These are phyloP conservation scores for Periglandula ipomoeae DNA, from an alignment of 2,329 filamentous ascomycete genomes.

Conservation along the genomic window DNA sequence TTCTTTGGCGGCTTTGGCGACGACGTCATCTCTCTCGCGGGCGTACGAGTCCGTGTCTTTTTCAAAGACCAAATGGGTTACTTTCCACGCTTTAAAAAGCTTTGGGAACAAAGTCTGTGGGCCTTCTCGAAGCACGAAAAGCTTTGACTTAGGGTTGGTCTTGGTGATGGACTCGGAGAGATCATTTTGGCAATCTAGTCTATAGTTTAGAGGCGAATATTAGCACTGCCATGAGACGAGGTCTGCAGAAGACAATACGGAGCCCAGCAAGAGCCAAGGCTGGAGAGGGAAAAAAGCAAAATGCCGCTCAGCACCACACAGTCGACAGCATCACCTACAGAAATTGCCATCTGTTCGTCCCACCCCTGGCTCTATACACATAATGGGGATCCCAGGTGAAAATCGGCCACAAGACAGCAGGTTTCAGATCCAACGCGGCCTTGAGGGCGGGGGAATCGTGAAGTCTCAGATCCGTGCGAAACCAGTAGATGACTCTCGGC, in stretches of 20 bases:
- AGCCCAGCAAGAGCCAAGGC: background rate
- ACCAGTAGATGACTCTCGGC: constrained; percentile 61
- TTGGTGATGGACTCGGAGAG: constrained; percentile 57
- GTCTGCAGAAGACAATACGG: background rate
- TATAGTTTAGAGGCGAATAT: constrained; percentile 23
- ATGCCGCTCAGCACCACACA: background rate
- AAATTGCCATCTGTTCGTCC: constrained; percentile 67
- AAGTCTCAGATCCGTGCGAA: constrained; percentile 66
- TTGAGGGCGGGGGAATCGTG: constrained; percentile 69
- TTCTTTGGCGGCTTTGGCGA: constrained; percentile 49
- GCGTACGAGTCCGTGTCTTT: constrained; percentile 70
- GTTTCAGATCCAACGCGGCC: constrained; percentile 61
- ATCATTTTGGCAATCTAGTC: constrained; percentile 64
- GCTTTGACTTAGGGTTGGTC: constrained; percentile 60
- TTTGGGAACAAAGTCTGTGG: constrained; percentile 64
- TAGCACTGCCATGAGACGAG: background rate
- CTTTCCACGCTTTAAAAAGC: constrained; percentile 62
- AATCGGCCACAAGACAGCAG: constrained; percentile 61
- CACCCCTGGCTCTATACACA: constrained; percentile 61
- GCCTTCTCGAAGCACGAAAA: constrained; percentile 63
- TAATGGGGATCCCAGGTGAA: constrained; percentile 80
- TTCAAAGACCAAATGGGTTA: constrained; percentile 71
- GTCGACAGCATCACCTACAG: constrained; percentile 30
- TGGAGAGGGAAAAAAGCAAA: background rate
- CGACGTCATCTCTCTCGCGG: constrained; percentile 49